Conservation (phyloP, 164 flowering plant genomes). For the Vitis amurensis region DNA sequence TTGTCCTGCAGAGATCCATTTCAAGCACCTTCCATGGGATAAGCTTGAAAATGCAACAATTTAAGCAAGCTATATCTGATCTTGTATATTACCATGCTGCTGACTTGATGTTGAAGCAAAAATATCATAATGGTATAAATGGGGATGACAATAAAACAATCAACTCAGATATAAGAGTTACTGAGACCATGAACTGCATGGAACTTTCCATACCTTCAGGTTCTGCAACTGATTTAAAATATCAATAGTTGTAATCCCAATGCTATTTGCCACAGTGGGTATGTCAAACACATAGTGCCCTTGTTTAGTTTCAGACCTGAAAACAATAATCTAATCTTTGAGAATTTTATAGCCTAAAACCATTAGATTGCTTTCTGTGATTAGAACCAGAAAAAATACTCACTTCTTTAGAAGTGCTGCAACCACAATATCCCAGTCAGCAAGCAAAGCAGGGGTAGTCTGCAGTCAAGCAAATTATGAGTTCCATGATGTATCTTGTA, state of each 20-base stretch:
- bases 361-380: not conserved
- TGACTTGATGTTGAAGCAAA: too few species aligned
- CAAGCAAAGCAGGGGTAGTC: constrained; percentile 74
- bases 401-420: constrained; percentile 79
- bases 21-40: not conserved
- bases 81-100: too few species aligned
- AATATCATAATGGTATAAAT: too few species aligned
- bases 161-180: not conserved
- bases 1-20: not conserved
- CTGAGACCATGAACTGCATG: too few species aligned
- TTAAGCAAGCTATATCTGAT: too few species aligned
- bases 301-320: constrained; percentile 78
- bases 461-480: constrained; percentile 34
- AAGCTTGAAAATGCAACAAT: not conserved
- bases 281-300: constrained; percentile 84
- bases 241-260: constrained; percentile 46
- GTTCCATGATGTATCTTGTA: too few species aligned
- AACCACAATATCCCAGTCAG: constrained; percentile 58
- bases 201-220: constrained; percentile 57
- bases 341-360: not conserved
- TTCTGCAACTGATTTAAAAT: constrained; percentile 56
- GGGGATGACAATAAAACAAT: not conserved
- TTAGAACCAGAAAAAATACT: constrained; percentile 11
- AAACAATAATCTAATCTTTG: constrained; percentile 10
- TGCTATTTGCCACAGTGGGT: constrained; percentile 73